A percentile compares a stretch with the other conserved stretches of the same genome.
Conservation (phyloP, 1,284 basidiomycete species). For the Tilletia horrida region DNA sequence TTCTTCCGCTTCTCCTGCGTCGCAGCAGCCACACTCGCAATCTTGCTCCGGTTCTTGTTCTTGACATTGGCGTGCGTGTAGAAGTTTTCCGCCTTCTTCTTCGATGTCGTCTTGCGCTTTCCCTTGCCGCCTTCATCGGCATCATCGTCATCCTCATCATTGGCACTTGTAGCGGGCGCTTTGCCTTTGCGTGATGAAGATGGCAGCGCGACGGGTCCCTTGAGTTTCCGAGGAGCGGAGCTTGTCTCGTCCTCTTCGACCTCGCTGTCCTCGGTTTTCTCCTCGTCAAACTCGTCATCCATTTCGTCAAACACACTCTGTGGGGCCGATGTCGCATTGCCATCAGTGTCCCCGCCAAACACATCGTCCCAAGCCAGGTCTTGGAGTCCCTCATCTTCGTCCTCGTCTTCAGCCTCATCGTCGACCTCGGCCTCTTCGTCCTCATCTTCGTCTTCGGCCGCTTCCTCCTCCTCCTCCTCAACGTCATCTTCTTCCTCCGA, state of each 20-base stretch:
- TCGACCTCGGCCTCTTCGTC: conserved; percentile 37
- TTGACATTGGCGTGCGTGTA: conserved; percentile 61
- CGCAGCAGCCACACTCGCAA: conserved; percentile 1
- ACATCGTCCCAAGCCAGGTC: conserved; percentile 80
- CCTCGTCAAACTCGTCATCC: conserved; percentile 52
- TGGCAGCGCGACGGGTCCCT: conserved; percentile 1
- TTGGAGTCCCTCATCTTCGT: conserved; percentile 56
- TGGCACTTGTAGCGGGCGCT: conserved; percentile 33
- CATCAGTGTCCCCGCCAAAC: conserved; percentile 59
- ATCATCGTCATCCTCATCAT: conserved; percentile 44
- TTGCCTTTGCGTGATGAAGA: conserved; percentile 32
- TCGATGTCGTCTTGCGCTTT: conserved; percentile 48
- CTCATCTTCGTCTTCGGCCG: conserved; percentile 25
- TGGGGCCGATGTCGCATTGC: conserved; percentile 18
- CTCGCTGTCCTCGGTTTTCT: conserved; percentile 29
- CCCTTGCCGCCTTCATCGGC: conserved; percentile 23
- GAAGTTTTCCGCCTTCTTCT: conserved; percentile 85
- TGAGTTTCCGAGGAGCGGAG: conserved; percentile 21
- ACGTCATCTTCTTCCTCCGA: conserved; percentile 43
- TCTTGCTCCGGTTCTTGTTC: conserved; percentile 58
- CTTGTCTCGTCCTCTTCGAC: conserved; percentile 28
- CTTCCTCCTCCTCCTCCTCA: conserved; percentile 36
- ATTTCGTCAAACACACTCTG: conserved; percentile 23
- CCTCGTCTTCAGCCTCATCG: conserved; percentile 46
- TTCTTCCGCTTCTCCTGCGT: conserved; percentile 14